Conservation (phyloP, 2,329 filamentous ascomycete species). For the Talaromyces islandicus region DNA sequence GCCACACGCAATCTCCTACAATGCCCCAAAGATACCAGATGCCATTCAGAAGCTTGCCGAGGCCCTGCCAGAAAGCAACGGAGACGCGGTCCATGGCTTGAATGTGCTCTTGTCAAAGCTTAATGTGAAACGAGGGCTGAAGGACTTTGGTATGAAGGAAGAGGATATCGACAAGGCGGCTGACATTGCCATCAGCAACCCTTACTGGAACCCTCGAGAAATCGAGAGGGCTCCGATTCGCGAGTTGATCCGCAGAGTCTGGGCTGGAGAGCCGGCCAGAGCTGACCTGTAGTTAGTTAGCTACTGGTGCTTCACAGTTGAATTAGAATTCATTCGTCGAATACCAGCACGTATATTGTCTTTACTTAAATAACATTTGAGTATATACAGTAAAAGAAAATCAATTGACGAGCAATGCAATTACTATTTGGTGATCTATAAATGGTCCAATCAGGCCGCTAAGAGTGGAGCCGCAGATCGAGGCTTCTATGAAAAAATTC, state of each 20-base stretch:
- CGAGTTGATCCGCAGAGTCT: constrained; percentile 55
- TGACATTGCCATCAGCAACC: constrained; percentile 53
- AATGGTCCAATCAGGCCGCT: not conserved
- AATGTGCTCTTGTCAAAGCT: constrained; percentile 52
- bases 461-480: not conserved
- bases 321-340: not conserved
- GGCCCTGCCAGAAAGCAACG: constrained; percentile 51
- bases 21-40: constrained; percentile 49
- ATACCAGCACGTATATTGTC: not conserved
- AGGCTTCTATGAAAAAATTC: constrained; percentile 1
- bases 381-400: not conserved
- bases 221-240: constrained; percentile 48
- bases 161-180: constrained; percentile 55
- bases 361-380: not conserved
- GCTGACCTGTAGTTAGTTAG: constrained; percentile 45
- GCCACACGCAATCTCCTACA: constrained; percentile 59
- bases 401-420: not conserved
- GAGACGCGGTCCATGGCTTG: constrained; percentile 53
- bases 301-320: constrained; percentile 2
- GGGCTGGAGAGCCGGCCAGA: constrained; percentile 53
- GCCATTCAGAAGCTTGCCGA: constrained; percentile 49
- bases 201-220: constrained; percentile 55
- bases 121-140: constrained; percentile 48
- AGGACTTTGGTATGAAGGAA: constrained; percentile 55
- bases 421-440: not conserved